Evolutionary conservation across 768 basidiomycete genomes (phyloP).

Genomic region (Pholiota conissans): DNA sequence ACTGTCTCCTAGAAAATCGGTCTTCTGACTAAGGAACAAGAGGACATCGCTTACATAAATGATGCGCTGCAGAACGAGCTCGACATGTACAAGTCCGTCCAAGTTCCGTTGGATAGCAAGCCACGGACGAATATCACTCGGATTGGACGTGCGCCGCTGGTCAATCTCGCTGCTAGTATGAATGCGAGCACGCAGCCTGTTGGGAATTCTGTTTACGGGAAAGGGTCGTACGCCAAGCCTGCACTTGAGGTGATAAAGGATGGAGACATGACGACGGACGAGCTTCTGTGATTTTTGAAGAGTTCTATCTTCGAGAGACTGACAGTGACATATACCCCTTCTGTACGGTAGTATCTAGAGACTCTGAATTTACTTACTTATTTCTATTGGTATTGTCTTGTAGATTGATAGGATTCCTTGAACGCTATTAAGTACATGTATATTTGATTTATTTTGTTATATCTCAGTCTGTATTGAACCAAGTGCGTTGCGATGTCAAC

Average conservation of each 20-base stretch:
- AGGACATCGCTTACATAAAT: slow-evolving; percentile 41
- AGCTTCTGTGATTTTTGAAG: slow-evolving; percentile 31
- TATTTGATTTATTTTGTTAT: neutral
- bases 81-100: slow-evolving; percentile 60
- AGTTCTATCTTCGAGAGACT: neutral
- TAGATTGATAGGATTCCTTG: no score
- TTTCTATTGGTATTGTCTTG: neutral
- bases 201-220: neutral
- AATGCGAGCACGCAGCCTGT: slow-evolving; percentile 17
- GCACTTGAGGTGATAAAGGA: slow-evolving; percentile 30
- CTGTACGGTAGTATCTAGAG: no score
- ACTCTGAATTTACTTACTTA: neutral
- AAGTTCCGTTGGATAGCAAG: slow-evolving; percentile 47
- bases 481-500: no score
- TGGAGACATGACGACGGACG: slow-evolving; percentile 55
- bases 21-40: slow-evolving; percentile 46
- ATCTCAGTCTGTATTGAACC: no score
- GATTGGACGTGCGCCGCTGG: slow-evolving; percentile 47
- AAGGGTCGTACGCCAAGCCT: slow-evolving; percentile 11
- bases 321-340: neutral
- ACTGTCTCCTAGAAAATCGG: slow-evolving; percentile 46
- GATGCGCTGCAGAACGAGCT: slow-evolving; percentile 53
- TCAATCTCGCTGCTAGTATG: slow-evolving; percentile 41
- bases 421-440: no score
- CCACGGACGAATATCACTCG: slow-evolving; percentile 56